Evolutionary conservation across 2,329 filamentous ascomycete genomes (phyloP), one percentile per base, ranked within the genome.

Genomic region (Plenodomus lindquistii): DNA sequence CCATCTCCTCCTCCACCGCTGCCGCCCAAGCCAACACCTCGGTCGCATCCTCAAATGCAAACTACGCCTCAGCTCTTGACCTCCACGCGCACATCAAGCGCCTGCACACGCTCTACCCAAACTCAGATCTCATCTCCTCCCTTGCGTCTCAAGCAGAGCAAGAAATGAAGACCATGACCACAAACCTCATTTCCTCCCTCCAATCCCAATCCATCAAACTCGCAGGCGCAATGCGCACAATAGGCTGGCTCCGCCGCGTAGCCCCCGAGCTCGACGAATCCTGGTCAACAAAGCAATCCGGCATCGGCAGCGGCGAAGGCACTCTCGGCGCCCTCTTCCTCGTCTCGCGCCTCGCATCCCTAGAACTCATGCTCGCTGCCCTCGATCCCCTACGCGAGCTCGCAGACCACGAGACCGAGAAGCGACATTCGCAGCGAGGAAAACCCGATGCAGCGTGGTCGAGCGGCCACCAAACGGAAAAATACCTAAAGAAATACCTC

Each of bases 401-500:
- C 2, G 94, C 94, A 40, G 92, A 97, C 60, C 89, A 96, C 65
- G 93, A 97, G 72, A 85, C 80, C 1, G 67, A 74, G 22, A 76
- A 76, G 36, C 73, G 83, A 38, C 40, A 52, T 11, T 65, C 19
- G 10, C 55, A 55, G 9, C 48, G 62, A 43, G 47, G 67, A 48
- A 57, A 55, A 72, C 41, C 66, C 72, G 38, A 79, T 76, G 81
- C 45, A 10, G 63, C 73, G 29, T 88, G 81, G 82, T 84, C 81
- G 2, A 84, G 84, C 1, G 93, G 93, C 0, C 91, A 96, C 65
- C 94, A 97, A 70, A 97, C 92, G 1, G 94, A 97, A 71, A 83
- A 91, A 42, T 99, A 91, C 64, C 77, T 99, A 37, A 99, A 97
- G 72, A 84, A 92, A 40, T 99, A 96, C 72, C 89, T 99, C 62